Evolutionary conservation across 371 early-diverging fungal genomes (phyloP), one percentile per base, ranked within the genome.

Genomic region (Lichtheimia hyalospora): DNA sequence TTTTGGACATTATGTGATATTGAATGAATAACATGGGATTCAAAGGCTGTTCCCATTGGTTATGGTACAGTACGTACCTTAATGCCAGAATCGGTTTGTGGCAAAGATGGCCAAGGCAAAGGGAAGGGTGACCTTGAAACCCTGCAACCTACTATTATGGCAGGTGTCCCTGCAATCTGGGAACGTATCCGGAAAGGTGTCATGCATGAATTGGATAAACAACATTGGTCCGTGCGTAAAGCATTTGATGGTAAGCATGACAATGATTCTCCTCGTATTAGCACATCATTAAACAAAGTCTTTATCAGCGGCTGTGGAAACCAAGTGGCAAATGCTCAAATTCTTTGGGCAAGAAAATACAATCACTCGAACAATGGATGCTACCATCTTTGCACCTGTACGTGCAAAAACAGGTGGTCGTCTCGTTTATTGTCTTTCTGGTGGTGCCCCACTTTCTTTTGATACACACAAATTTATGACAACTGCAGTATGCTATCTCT

Each of bases 111-210:
- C 20, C 65, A 74, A 49, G 89, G 94, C 63, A 87, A 91, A 64
- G 92, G 97, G 61, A 73, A 83, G 41, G 95, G 96, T n/a, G 99
- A 98, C 76, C 84, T 96, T 56, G 82, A 87, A 54, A 89, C 86
- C 24, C 77, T 95, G 49, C 79, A 81, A n/a, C 99, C 99, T 4
- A 93, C 95, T 12, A 80, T 97, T 53, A 86, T 99, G 80, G 84
- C 91, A 16, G 94, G 94, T 51, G 94, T 97, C 0, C 92, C 95
- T 18, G 92, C 91, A 21, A 92, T 94, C 20, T 93, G 94, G 94
- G 92, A 93, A 62, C 85, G 88, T 25, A 92, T 97, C 62, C 87
- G 91, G 42, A 89, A 88, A 59, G 92, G 91, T 8, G 86, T 94
- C 41, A 74, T 83, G 21, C 72, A 73, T 34, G 83, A 91, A 65